Percentiles rank a stretch among this genome's conserved stretches.
Evolutionary conservation across 768 basidiomycete genomes (phyloP).

Genomic region (Tubosaeta sp.): DNA sequence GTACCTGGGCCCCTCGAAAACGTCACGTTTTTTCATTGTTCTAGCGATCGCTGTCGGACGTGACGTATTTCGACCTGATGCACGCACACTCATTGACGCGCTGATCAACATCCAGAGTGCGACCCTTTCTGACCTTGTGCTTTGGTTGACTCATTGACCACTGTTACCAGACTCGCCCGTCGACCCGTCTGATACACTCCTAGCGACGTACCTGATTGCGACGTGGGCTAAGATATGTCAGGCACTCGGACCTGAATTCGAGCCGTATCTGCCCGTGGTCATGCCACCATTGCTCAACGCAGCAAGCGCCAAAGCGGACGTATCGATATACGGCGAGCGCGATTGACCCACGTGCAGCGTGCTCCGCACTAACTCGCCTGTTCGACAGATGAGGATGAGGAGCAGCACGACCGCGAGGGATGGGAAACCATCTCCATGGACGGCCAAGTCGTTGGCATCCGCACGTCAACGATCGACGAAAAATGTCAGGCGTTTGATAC

Average conservation of each 20-base stretch:
- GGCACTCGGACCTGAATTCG: conserved; percentile 79
- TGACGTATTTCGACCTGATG: conserved; percentile 73
- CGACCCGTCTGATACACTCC: conserved; percentile 69
- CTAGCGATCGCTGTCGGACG: conserved; percentile 83
- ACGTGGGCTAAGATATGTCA: conserved; percentile 91
- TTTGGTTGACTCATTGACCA: background rate
- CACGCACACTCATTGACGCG: conserved; percentile 63
- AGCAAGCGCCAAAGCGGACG: conserved; percentile 77
- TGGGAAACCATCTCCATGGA: conserved; percentile 79
- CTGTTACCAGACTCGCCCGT: conserved; percentile 51
- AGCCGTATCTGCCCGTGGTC: conserved; percentile 79
- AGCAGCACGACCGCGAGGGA: conserved; percentile 58
- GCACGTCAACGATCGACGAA: conserved; percentile 78
- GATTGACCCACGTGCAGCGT: background rate
- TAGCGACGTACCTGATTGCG: conserved; percentile 71
- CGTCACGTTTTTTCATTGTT: background rate
- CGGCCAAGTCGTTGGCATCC: conserved; percentile 71
- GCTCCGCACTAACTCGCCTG: background rate
- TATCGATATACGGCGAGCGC: conserved; percentile 60
- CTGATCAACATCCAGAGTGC: conserved; percentile 76
- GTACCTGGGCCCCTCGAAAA: conserved; percentile 18
- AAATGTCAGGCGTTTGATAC: conserved; percentile 88
- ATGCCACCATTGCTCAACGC: conserved; percentile 75
- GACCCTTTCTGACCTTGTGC: conserved; percentile 11
- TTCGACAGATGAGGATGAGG: conserved; percentile 52